A percentile compares a stretch with the other conserved stretches of the same genome.
Evolutionary conservation across 2,329 filamentous ascomycete genomes (phyloP).

Genomic region (Blumeria graminis): DNA sequence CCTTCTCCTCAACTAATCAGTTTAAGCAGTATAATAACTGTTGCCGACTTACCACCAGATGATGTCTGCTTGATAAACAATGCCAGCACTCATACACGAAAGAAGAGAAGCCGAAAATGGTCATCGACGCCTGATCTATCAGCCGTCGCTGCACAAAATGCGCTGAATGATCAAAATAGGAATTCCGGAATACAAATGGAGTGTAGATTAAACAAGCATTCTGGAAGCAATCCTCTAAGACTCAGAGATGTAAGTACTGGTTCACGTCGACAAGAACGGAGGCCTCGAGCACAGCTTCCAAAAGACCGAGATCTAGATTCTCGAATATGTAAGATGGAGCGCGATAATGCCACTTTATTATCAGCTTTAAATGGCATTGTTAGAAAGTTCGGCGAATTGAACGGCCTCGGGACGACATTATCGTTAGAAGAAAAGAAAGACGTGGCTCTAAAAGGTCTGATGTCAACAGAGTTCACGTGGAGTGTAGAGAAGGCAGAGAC

Average conservation of each 20-base stretch:
- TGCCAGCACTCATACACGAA: too few species aligned
- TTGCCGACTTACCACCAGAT: not conserved
- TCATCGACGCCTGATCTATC: not conserved
- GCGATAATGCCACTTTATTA: slow-evolving; percentile 9
- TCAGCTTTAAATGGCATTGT: slow-evolving; percentile 8
- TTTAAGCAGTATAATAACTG: not conserved
- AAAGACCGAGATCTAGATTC: slow-evolving; percentile 7
- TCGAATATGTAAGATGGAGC: slow-evolving; percentile 9
- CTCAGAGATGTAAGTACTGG: not conserved
- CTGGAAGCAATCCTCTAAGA: not conserved
- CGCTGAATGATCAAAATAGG: not conserved
- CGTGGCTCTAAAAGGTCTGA: not conserved
- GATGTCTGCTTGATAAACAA: not conserved
- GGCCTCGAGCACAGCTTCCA: not conserved
- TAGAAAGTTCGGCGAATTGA: slow-evolving; percentile 6
- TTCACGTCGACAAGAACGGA: not conserved
- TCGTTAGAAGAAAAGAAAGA: not conserved
- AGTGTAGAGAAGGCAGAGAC: not conserved
- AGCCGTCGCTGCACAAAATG: not conserved
- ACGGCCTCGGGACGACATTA: not conserved
- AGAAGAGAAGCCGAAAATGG: not conserved
- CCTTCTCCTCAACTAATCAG: not conserved
- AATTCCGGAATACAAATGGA: not conserved
- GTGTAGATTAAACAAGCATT: too few species aligned
- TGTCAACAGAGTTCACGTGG: not conserved